Conservation (phyloP, 805 yeast species). For the Schwanniomyces yamadae region DNA sequence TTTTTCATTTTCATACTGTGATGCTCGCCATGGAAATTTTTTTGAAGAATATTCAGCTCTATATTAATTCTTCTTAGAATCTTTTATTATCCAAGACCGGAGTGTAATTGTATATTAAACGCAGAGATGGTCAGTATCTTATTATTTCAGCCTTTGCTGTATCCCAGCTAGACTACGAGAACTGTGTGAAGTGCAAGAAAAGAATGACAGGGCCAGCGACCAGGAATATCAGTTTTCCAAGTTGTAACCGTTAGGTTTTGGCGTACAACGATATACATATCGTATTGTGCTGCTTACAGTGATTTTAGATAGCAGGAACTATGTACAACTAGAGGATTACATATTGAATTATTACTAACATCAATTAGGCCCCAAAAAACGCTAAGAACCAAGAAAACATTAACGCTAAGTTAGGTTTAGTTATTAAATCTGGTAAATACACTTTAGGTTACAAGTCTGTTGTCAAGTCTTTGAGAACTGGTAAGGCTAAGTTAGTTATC, state of each 20-base stretch:
- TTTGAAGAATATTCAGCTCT: constrained; percentile 4
- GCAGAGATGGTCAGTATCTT: constrained; percentile 96
- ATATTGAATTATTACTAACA: no score
- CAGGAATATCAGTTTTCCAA: no score
- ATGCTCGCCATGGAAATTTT: constrained; percentile 4
- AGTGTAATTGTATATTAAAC: constrained; percentile 67
- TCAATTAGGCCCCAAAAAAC: constrained; percentile 84
- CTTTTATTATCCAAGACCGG: constrained; percentile 65
- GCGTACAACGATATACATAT: no score
- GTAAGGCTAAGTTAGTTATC: constrained; percentile 97
- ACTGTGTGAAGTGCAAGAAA: no score
- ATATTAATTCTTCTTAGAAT: background rate
- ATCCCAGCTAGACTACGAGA: no score
- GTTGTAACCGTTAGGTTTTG: no score
- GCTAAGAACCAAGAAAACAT: constrained; percentile 85
- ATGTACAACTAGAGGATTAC: no score
- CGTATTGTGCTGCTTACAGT: no score
- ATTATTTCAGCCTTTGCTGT: background rate
- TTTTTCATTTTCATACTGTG: constrained; percentile 1
- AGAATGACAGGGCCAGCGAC: no score
- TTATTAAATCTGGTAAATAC: constrained; percentile 98
- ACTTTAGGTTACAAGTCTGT: constrained; percentile 99
- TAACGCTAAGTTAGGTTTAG: constrained; percentile 97
- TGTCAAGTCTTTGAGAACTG: constrained; percentile 96
- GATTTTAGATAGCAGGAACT: no score